These are phyloP conservation scores for Xylariomycetidae sp. DNA, from an alignment of 2,329 filamentous ascomycete species.

Conservation along the genomic window DNA sequence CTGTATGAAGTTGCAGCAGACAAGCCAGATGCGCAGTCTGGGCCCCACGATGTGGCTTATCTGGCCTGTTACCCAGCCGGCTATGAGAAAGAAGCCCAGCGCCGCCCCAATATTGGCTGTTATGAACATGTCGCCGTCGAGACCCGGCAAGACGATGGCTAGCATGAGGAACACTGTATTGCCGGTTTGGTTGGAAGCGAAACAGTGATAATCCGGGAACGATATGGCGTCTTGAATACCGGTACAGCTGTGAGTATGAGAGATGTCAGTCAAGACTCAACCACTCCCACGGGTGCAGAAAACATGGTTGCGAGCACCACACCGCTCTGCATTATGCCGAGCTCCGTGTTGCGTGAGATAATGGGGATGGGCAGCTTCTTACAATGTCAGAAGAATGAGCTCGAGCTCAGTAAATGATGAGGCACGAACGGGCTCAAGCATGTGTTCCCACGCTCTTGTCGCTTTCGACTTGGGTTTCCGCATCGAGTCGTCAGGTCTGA, in stretches of 20 bases:
- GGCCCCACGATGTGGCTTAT: constrained; percentile 48
- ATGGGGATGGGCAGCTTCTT: constrained; percentile 12
- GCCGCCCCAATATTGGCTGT: constrained; percentile 50
- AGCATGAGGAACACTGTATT: constrained; percentile 57
- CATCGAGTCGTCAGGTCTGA: too few relatives aligned
- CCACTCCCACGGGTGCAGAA: background rate
- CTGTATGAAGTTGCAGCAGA: constrained; percentile 51
- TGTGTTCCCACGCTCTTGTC: constrained; percentile 18
- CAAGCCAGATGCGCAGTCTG: constrained; percentile 47
- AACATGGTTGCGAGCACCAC: background rate
- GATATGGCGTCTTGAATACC: constrained; percentile 55
- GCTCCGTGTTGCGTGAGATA: background rate
- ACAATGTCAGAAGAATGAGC: constrained; percentile 42
- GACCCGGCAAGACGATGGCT: constrained; percentile 44
- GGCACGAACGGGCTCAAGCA: constrained; percentile 31
- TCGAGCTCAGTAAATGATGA: constrained; percentile 40
- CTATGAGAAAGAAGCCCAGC: constrained; percentile 51
- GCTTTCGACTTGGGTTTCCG: too few relatives aligned
- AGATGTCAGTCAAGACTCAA: constrained; percentile 4
- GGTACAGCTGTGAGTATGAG: constrained; percentile 31
- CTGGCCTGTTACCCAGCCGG: constrained; percentile 53
- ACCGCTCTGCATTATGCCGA: constrained; percentile 1
- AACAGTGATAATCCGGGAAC: constrained; percentile 58
- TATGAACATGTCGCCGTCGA: constrained; percentile 44
- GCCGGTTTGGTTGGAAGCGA: constrained; percentile 61